Evolutionary conservation across 768 basidiomycete species (phyloP).

Genomic region (Mrakia hoshinonis): DNA sequence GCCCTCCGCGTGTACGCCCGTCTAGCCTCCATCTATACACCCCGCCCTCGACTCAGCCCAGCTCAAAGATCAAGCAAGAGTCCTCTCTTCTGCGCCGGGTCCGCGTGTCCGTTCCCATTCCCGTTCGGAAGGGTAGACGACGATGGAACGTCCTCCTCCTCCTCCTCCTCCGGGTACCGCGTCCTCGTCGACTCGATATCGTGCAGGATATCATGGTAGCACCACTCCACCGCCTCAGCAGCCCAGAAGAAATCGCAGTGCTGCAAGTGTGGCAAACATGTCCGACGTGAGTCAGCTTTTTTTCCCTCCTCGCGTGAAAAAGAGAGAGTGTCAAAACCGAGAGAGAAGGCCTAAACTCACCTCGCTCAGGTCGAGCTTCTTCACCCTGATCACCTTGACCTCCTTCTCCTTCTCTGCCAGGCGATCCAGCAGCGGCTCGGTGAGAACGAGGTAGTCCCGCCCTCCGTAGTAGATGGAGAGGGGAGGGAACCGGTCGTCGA

Average conservation of each 20-base stretch:
- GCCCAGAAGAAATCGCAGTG: slow-evolving; percentile 40
- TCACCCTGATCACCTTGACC: slow-evolving; percentile 44
- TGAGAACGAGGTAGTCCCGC: slow-evolving; percentile 37
- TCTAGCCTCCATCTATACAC: too few relatives aligned
- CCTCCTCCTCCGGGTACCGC: slow-evolving; percentile 40
- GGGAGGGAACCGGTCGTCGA: slow-evolving; percentile 47
- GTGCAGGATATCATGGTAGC: slow-evolving; percentile 41
- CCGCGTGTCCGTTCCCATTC: too few relatives aligned
- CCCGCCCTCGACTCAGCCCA: too few relatives aligned
- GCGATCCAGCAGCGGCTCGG: slow-evolving; percentile 46
- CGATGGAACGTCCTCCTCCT: slow-evolving; percentile 16
- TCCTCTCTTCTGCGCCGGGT: too few relatives aligned
- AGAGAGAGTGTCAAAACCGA: not conserved
- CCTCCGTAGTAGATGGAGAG: slow-evolving; percentile 39
- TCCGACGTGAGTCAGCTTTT: not conserved
- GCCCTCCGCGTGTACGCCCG: too few relatives aligned
- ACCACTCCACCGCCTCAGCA: slow-evolving; percentile 48
- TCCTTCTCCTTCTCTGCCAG: slow-evolving; percentile 44
- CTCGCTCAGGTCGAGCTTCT: slow-evolving; percentile 45
- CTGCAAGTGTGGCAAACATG: not conserved
- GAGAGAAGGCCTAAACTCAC: slow-evolving; percentile 30
- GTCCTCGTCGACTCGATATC: slow-evolving; percentile 43
- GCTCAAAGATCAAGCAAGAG: too few relatives aligned
- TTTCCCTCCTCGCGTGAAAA: not conserved
- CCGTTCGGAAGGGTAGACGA: too few relatives aligned